These are phyloP conservation scores for Backusella luteola DNA, from an alignment of 192 early-diverging fungal species.

Conservation along the genomic window DNA sequence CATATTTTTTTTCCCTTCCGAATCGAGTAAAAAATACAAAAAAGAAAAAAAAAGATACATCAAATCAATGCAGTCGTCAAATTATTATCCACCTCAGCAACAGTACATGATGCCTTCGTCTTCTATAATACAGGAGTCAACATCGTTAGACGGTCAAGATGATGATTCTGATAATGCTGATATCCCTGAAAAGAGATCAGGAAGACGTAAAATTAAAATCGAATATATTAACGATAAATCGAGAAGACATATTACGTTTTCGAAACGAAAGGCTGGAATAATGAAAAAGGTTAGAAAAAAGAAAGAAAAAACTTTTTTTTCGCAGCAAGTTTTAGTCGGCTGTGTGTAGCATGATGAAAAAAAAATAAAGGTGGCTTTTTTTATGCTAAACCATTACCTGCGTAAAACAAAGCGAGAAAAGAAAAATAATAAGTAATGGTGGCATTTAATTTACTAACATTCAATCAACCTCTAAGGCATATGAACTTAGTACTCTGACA, in stretches of 20 bases:
- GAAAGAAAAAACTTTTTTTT: neutral
- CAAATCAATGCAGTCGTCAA: conserved; percentile 8
- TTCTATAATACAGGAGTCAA: neutral
- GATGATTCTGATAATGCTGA: conserved; percentile 64
- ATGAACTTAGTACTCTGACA: conserved; percentile 87
- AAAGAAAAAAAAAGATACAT: neutral
- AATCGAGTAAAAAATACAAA: conserved; percentile 7
- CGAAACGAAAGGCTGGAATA: conserved; percentile 91
- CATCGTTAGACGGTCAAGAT: conserved; percentile 42
- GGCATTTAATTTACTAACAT: neutral
- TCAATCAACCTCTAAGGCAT: conserved; percentile 58
- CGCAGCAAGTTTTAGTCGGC: neutral
- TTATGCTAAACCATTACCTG: neutral
- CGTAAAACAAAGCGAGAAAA: neutral
- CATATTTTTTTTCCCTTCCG: neutral
- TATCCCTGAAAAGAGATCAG: conserved; percentile 63
- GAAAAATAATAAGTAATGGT: neutral
- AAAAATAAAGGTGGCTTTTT: neutral
- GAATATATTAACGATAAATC: conserved; percentile 91
- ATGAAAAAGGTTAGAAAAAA: conserved; percentile 82
- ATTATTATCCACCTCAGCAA: conserved; percentile 7
- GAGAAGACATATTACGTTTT: conserved; percentile 89
- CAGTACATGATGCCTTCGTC: conserved; percentile 5
- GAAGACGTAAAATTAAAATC: conserved; percentile 92
- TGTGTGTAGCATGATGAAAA: neutral